Evolutionary conservation across 2,329 filamentous ascomycete species (phyloP).

Genomic region (Alternaria consortialis): DNA sequence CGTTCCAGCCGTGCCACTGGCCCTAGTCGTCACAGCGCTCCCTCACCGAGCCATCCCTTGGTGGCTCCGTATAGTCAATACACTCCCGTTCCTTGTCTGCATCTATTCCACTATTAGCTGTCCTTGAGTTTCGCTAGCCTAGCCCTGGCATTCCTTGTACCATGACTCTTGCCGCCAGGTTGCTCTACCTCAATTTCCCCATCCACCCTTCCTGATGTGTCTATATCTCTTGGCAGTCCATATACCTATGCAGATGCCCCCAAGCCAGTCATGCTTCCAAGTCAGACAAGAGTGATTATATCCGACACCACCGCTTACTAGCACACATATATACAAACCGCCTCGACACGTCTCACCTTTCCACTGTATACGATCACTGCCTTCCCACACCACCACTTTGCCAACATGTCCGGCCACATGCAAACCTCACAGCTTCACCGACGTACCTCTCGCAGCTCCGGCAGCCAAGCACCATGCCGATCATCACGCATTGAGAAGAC

Average conservation of each 20-base stretch:
- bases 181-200: conserved; percentile 40
- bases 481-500: conserved; percentile 52
- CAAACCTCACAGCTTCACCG: conserved; percentile 38
- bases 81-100: conserved; percentile 47
- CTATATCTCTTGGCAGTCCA: conserved; percentile 49
- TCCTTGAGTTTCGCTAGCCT: conserved; percentile 41
- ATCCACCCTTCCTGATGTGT: conserved; percentile 47
- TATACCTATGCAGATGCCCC: conserved; percentile 49
- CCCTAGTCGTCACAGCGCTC: conserved; percentile 49
- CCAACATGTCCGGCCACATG: conserved; percentile 41
- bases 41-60: conserved; percentile 48
- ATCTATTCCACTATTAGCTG: conserved; percentile 43
- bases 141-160: conserved; percentile 41
- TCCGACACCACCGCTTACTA: conserved; percentile 28
- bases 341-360: conserved; percentile 17
- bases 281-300: conserved; percentile 31
- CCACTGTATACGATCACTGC: conserved; percentile 17
- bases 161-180: conserved; percentile 47
- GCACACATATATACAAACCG: conserved; percentile 12
- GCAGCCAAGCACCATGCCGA: conserved; percentile 36
- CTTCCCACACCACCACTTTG: conserved; percentile 25
- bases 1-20: conserved; percentile 52
- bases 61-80: conserved; percentile 44
- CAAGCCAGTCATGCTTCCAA: conserved; percentile 24
- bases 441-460: conserved; percentile 46